Percentiles rank a stretch among this genome's conserved stretches.
Evolutionary conservation across 257 asterid species (phyloP).

Genomic region (Anisodus tanguticus): DNA sequence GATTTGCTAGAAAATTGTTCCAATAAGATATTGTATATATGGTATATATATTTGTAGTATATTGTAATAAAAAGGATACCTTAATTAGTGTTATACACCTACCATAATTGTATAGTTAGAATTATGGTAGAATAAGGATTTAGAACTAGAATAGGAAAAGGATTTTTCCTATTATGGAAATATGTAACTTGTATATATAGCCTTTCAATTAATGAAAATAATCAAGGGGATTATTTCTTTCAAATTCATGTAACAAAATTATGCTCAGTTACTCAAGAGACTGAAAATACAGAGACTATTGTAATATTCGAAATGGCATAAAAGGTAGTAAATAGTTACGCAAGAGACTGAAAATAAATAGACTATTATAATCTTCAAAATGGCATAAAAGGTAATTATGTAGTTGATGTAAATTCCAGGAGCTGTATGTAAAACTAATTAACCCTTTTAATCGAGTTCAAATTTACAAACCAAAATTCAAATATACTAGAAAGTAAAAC

Average conservation of each 20-base stretch:
- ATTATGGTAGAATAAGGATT: too few relatives aligned
- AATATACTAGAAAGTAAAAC: background rate
- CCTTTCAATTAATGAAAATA: too few relatives aligned
- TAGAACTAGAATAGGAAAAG: too few relatives aligned
- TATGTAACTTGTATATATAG: too few relatives aligned
- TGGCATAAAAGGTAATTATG: background rate
- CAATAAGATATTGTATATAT: too few relatives aligned
- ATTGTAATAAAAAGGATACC: too few relatives aligned
- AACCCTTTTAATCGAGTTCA: background rate
- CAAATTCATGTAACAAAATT: background rate
- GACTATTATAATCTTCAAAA: background rate
- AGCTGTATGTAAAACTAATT: background rate
- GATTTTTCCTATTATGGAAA: too few relatives aligned
- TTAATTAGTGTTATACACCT: too few relatives aligned
- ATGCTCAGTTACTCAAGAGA: background rate
- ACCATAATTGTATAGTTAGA: too few relatives aligned
- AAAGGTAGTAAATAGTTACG: background rate
- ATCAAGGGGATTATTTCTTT: too few relatives aligned
- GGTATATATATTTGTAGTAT: too few relatives aligned
- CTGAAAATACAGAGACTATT: background rate
- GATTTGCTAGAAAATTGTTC: too few relatives aligned
- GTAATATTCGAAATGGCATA: background rate
- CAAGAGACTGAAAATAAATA: background rate
- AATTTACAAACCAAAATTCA: background rate
- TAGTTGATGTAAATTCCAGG: background rate